phyloP scores from a whole-genome alignment of 176 grass and related monocot species.

The Cenchrus purpureus region DNA sequence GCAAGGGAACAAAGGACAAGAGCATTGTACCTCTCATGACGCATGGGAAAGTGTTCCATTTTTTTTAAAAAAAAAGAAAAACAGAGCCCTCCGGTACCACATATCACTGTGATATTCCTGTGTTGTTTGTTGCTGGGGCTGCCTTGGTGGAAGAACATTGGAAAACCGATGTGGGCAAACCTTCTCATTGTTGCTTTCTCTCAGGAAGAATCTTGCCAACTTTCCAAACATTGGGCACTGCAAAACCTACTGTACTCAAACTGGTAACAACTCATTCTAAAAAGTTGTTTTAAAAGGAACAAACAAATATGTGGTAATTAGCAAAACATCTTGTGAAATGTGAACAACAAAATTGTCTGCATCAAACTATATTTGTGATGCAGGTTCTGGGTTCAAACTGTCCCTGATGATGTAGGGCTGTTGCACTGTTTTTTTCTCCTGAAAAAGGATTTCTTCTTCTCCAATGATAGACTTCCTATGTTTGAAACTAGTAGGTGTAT shows the following conservation, averaged over 20 bases:
- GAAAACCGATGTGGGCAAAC: conserved; percentile 34
- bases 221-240: conserved; percentile 9
- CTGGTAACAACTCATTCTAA: background rate
- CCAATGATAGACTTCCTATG: background rate
- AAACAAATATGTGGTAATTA: background rate
- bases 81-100: conserved; percentile 7
- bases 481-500: too few relatives aligned
- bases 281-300: background rate
- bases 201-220: conserved; percentile 36
- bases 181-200: conserved; percentile 56
- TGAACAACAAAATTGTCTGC: background rate
- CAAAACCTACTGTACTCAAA: conserved; percentile 13
- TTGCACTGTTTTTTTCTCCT: background rate
- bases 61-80: conserved; percentile 3
- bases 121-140: conserved; percentile 35
- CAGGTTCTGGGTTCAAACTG: background rate
- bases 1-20: conserved; percentile 43
- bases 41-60: conserved; percentile 43
- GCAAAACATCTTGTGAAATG: background rate
- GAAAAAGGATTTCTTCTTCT: background rate
- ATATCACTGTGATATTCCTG: conserved; percentile 18
- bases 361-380: background rate
- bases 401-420: background rate
- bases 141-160: conserved; percentile 39
- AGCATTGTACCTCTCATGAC: conserved; percentile 37